phyloP scores from a whole-genome alignment of 768 basidiomycete species.

The Tubosaeta sp. region DNA sequence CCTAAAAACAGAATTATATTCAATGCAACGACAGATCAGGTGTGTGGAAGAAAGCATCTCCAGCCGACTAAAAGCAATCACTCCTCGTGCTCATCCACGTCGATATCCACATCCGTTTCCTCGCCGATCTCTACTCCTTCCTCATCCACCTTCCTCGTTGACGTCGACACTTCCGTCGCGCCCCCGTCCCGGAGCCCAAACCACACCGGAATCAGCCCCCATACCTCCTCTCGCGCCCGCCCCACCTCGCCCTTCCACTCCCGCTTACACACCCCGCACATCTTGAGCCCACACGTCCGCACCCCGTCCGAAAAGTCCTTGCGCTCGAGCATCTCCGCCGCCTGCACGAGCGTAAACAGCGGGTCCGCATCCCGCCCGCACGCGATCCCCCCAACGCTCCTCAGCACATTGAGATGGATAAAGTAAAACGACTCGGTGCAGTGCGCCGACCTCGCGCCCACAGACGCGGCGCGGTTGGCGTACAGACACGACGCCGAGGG shows the following conservation, averaged over 20 bases:
- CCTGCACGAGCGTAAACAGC: constrained; percentile 63
- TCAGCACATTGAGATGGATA: constrained; percentile 67
- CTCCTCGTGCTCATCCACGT: constrained; percentile 12
- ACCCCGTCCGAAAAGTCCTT: constrained; percentile 68
- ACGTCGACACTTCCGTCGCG: constrained; percentile 1
- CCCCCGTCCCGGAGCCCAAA: constrained; percentile 44
- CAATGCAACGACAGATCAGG: background rate
- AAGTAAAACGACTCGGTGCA: constrained; percentile 74
- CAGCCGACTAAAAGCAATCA: constrained; percentile 10
- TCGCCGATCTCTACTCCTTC: constrained; percentile 6
- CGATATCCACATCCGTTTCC: constrained; percentile 10
- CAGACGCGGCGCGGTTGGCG: constrained; percentile 19
- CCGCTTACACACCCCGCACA: constrained; percentile 48
- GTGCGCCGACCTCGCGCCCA: constrained; percentile 13
- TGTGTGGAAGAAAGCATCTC: constrained; percentile 14
- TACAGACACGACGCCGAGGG: constrained; percentile 50
- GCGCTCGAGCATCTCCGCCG: constrained; percentile 65
- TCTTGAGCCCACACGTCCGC: constrained; percentile 47
- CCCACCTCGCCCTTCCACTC: constrained; percentile 41
- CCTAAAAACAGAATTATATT: constrained; percentile 14
- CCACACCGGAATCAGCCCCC: constrained; percentile 59
- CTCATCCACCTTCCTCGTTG: background rate
- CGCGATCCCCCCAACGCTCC: constrained; percentile 67
- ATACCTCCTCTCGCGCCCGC: constrained; percentile 56
- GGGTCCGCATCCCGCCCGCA: constrained; percentile 73